These are phyloP conservation scores for Prunus yedoensis DNA, from an alignment of 331 rosid species.

Conservation along the genomic window DNA sequence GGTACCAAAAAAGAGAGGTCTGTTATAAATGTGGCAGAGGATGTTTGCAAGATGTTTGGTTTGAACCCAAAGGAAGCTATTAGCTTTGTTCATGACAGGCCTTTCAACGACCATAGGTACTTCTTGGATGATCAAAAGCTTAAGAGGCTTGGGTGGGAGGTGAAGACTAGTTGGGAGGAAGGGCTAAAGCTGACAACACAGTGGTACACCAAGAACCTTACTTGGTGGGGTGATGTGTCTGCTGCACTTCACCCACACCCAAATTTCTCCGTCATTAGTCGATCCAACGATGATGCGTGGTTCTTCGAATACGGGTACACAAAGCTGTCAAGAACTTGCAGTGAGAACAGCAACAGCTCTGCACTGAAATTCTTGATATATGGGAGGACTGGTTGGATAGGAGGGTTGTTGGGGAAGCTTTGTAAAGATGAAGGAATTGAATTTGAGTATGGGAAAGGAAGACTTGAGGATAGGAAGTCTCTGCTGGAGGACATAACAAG, in stretches of 20 bases:
- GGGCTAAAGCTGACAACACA: conserved; percentile 60
- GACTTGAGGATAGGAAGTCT: no score
- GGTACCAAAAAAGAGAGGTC: conserved; percentile 59
- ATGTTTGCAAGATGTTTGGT: conserved; percentile 47
- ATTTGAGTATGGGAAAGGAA: no score
- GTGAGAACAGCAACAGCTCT: no score
- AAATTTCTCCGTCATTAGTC: conserved; percentile 38
- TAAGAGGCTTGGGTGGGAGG: conserved; percentile 63
- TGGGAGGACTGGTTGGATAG: no score
- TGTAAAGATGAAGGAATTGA: no score
- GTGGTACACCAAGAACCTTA: conserved; percentile 47
- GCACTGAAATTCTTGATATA: no score
- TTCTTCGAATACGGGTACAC: conserved; percentile 48
- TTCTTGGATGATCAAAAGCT: conserved; percentile 73
- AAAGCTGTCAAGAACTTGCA: conserved; percentile 46
- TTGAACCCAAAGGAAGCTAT: conserved; percentile 43
- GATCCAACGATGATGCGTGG: conserved; percentile 54
- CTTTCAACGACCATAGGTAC: conserved; percentile 73
- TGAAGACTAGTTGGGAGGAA: conserved; percentile 56
- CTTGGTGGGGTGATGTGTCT: conserved; percentile 78
- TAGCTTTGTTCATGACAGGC: conserved; percentile 60
- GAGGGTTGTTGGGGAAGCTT: no score
- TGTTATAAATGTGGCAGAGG: conserved; percentile 59
- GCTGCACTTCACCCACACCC: conserved; percentile 68
- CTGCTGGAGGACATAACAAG: no score